Percentiles rank a stretch among this genome's conserved stretches.
phyloP scores from a whole-genome alignment of 345 rosid genomes.

The Luvunga scandens region DNA sequence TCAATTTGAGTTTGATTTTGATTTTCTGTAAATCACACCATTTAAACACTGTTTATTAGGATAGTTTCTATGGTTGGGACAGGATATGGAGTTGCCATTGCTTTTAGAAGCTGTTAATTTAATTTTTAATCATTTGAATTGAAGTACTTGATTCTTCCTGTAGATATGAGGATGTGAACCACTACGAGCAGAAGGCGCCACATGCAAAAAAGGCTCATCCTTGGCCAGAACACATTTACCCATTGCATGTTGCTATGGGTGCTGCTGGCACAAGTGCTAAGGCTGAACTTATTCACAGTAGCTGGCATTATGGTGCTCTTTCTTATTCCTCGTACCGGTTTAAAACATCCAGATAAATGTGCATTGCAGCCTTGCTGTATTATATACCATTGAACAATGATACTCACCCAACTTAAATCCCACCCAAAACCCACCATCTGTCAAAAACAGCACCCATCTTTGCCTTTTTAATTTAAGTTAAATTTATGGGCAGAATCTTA shows the following conservation, averaged over 20 bases:
- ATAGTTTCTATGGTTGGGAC: background rate
- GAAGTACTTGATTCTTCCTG: background rate
- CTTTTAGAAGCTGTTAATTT: background rate
- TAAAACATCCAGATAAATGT: constrained; percentile 29
- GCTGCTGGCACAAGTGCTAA: constrained; percentile 69
- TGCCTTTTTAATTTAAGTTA: no score
- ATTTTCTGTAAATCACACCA: background rate
- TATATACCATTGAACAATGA: no score
- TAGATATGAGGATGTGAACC: constrained; percentile 81
- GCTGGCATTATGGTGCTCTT: constrained; percentile 68
- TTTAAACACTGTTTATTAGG: background rate
- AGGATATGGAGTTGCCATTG: background rate
- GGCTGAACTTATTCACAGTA: constrained; percentile 72
- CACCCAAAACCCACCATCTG: no score
- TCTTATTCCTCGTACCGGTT: constrained; percentile 85
- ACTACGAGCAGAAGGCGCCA: constrained; percentile 61
- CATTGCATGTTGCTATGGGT: constrained; percentile 88
- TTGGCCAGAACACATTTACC: constrained; percentile 83
- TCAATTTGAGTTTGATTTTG: background rate
- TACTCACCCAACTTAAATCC: no score
- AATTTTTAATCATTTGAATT: background rate
- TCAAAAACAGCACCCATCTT: no score
- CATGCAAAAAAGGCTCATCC: constrained; percentile 81
- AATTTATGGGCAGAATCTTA: no score
- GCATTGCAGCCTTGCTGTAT: background rate